Conservation (phyloP, 2,329 filamentous ascomycete species). For the Talaromyces pinophilus region DNA sequence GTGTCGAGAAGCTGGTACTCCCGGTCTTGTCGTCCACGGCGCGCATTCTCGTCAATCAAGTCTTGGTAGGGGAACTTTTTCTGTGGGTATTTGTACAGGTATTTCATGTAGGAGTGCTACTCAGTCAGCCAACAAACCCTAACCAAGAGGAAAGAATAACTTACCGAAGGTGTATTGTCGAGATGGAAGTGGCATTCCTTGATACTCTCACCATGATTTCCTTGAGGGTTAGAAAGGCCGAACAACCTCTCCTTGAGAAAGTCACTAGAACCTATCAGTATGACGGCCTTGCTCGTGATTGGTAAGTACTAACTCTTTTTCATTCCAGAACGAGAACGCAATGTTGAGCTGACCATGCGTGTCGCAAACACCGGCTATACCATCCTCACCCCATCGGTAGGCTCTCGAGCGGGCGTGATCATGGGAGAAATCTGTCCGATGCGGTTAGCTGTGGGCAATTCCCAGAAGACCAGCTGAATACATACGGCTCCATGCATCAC, state of each 20-base stretch:
- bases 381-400: constrained; percentile 95
- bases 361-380: constrained; percentile 93
- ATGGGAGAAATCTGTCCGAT: constrained; percentile 79
- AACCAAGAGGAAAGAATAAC: constrained; percentile 34
- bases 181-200: constrained; percentile 97
- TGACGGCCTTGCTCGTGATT: neutral
- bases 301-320: constrained; percentile 70
- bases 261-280: constrained; percentile 56
- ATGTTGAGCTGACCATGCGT: constrained; percentile 90
- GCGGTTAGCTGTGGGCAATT: constrained; percentile 1
- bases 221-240: constrained; percentile 91
- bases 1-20: constrained; percentile 95
- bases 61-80: constrained; percentile 88
- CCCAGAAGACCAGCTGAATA: constrained; percentile 13
- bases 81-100: constrained; percentile 96
- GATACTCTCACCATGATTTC: constrained; percentile 94
- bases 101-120: constrained; percentile 98
- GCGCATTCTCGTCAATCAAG: constrained; percentile 79
- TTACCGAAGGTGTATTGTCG: constrained; percentile 80
- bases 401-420: constrained; percentile 85
- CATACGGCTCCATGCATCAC: constrained; percentile 91
- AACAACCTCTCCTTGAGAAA: constrained; percentile 95
- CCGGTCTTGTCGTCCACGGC: constrained; percentile 70
- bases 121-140: constrained; percentile 12
- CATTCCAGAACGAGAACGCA: constrained; percentile 96